Evolutionary conservation across 2,329 filamentous ascomycete genomes (phyloP).

Genomic region (Daldinia sp.): DNA sequence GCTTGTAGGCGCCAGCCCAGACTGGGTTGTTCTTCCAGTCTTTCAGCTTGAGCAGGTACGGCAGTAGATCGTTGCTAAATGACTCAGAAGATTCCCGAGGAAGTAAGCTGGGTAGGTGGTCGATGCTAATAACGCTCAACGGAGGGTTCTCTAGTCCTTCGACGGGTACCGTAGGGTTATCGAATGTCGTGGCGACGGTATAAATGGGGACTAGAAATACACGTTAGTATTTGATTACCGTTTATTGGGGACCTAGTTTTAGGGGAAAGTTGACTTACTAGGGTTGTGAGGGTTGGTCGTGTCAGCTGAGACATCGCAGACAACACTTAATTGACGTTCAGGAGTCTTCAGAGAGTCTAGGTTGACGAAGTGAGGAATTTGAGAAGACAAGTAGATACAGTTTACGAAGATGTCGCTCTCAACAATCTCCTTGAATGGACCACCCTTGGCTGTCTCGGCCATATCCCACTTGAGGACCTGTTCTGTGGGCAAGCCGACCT

Average conservation of each 20-base stretch:
- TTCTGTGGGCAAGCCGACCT: constrained; percentile 76
- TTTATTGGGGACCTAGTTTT: constrained; percentile 4
- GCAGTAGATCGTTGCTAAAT: constrained; percentile 83
- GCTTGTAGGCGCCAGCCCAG: constrained; percentile 86
- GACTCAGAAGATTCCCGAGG: constrained; percentile 89
- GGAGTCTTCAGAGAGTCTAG: constrained; percentile 74
- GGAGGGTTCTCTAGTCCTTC: constrained; percentile 69
- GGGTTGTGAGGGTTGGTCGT: constrained; percentile 77
- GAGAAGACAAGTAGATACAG: constrained; percentile 85
- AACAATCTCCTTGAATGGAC: constrained; percentile 83
- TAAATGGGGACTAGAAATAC: constrained; percentile 76
- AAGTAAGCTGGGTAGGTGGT: constrained; percentile 85
- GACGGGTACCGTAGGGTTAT: constrained; percentile 85
- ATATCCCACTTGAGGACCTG: constrained; percentile 80
- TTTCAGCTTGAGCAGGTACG: constrained; percentile 81
- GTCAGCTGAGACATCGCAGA: constrained; percentile 84
- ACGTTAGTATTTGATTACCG: constrained; percentile 25
- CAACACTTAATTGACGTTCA: constrained; percentile 79
- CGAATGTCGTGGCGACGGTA: constrained; percentile 85
- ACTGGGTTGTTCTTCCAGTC: constrained; percentile 78
- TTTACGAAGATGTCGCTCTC: constrained; percentile 84
- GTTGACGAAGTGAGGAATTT: constrained; percentile 86
- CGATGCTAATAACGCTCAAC: constrained; percentile 86
- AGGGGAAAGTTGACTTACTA: constrained; percentile 35
- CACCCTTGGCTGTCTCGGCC: constrained; percentile 79